phyloP scores from a whole-genome alignment of 352 stramenopile species.

The Pythium sp. region DNA sequence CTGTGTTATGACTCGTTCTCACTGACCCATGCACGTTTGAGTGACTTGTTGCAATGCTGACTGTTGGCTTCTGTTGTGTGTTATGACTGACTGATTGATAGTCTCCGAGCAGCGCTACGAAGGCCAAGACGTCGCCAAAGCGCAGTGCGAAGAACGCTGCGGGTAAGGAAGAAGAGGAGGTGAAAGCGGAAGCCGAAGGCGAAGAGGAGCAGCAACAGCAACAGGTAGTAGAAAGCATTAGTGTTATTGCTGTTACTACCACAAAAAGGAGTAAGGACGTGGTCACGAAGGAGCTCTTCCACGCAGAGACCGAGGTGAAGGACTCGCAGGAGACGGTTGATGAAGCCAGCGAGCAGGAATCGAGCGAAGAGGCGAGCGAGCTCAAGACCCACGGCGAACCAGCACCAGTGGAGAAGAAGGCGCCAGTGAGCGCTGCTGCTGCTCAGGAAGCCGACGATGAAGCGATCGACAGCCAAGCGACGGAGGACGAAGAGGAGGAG shows the following conservation, averaged over 20 bases:
- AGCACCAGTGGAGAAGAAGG: neutral
- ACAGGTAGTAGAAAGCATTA: neutral
- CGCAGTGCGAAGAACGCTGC: conserved; percentile 9
- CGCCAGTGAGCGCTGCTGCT: neutral
- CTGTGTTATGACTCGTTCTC: neutral
- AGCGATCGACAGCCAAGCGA: neutral
- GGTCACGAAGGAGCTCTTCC: conserved; percentile 10
- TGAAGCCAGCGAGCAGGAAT: neutral
- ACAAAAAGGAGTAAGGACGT: conserved; percentile 9
- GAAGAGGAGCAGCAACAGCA: conserved; percentile 5
- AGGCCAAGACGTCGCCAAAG: conserved; percentile 14
- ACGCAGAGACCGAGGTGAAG: neutral
- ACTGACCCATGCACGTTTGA: neutral
- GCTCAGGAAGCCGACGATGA: conserved; percentile 13
- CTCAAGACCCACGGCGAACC: neutral
- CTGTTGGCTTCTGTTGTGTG: neutral
- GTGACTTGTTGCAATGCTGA: neutral
- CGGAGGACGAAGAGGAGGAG: conserved; percentile 36
- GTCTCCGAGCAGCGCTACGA: conserved; percentile 15
- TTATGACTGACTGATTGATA: neutral
- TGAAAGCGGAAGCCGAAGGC: neutral
- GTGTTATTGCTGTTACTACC: neutral
- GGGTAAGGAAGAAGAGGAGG: neutral
- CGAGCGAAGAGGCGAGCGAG: conserved; percentile 2
- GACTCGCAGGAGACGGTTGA: conserved; percentile 1